Percentiles rank a stretch among this genome's conserved stretches.
Evolutionary conservation across 495 filamentous ascomycete species (phyloP).

Genomic region (Penicillium taxi): DNA sequence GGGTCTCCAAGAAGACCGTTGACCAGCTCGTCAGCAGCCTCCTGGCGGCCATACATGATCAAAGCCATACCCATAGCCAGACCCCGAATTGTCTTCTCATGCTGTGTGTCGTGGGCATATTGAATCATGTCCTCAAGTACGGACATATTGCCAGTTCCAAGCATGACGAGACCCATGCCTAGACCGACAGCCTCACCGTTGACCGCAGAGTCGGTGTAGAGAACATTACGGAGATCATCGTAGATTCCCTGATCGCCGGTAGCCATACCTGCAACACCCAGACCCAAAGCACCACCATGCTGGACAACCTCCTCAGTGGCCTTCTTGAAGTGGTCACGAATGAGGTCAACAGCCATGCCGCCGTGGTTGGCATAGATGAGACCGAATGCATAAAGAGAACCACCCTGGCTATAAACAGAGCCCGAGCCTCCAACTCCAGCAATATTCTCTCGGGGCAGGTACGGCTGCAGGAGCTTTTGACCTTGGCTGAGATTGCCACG

Average conservation of each 20-base stretch:
- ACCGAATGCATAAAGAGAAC: constrained; percentile 89
- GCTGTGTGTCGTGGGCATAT: constrained; percentile 94
- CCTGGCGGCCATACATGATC: constrained; percentile 96
- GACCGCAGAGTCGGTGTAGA: constrained; percentile 88
- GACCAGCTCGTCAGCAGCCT: constrained; percentile 88
- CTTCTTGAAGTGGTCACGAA: constrained; percentile 76
- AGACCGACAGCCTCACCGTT: constrained; percentile 96
- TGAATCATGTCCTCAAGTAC: constrained; percentile 91
- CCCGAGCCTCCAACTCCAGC: constrained; percentile 56
- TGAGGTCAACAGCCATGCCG: constrained; percentile 80
- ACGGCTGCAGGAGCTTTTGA: constrained; percentile 87
- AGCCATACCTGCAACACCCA: constrained; percentile 97
- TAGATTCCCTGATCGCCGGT: constrained; percentile 86
- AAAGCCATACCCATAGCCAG: constrained; percentile 93
- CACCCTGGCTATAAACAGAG: constrained; percentile 92
- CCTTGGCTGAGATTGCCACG: constrained; percentile 88
- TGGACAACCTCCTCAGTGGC: constrained; percentile 92
- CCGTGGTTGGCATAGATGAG: constrained; percentile 98
- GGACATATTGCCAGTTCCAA: constrained; percentile 87
- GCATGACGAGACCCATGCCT: constrained; percentile 93
- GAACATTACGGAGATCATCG: constrained; percentile 75
- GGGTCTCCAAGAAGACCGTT: constrained; percentile 89
- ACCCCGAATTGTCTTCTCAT: constrained; percentile 97
- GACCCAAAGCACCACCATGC: constrained; percentile 88
- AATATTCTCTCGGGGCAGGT: constrained; percentile 67